Percentiles rank a stretch among this genome's conserved stretches.
Conservation (phyloP, 345 rosid genomes). For the Camelina sativa region DNA sequence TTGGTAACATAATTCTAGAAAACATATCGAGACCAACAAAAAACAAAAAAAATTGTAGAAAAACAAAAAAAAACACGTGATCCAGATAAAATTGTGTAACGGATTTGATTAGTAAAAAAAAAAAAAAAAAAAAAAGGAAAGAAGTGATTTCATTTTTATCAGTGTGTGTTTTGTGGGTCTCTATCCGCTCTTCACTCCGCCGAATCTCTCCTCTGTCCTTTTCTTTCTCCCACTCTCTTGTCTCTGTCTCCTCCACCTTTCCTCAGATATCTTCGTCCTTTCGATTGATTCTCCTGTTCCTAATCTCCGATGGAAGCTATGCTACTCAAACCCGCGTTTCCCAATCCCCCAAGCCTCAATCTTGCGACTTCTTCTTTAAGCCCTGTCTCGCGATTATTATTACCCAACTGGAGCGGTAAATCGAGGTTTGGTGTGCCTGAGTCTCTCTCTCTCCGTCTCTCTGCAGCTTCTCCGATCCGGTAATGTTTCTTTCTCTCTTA, state of each 20-base stretch:
- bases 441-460: constrained; percentile 29
- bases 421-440: constrained; percentile 21
- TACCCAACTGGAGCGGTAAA: not conserved
- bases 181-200: constrained; percentile 13
- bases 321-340: constrained; percentile 32
- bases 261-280: not conserved
- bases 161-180: not conserved
- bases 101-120: no score
- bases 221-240: constrained; percentile 1
- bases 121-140: no score
- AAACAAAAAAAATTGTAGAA: no score
- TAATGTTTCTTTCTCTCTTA: not conserved
- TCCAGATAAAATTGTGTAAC: no score
- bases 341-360: constrained; percentile 11
- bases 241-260: constrained; percentile 6
- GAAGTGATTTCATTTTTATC: no score
- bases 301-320: constrained; percentile 35
- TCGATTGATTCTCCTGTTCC: not conserved
- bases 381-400: constrained; percentile 14
- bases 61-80: no score
- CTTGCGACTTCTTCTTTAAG: constrained; percentile 3
- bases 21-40: no score
- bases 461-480: constrained; percentile 39
- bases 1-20: no score
- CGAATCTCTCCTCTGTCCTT: constrained; percentile 40